Percentiles rank a stretch among this genome's conserved stretches.
Evolutionary conservation across 306 rosid genomes (phyloP).

Genomic region (Rosa lucieae): DNA sequence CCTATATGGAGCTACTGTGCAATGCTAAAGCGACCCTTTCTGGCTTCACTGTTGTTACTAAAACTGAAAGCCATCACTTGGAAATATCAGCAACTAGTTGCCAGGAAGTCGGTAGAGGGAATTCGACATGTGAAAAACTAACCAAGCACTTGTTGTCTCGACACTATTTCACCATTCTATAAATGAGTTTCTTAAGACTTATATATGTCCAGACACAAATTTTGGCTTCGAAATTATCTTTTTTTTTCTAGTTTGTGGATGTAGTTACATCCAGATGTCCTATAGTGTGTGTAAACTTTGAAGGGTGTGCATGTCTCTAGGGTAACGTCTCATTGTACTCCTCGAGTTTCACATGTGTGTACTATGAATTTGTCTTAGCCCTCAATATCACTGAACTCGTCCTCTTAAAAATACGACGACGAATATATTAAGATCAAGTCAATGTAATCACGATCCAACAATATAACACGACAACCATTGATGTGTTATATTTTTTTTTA

Average conservation of each 20-base stretch:
- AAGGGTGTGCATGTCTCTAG: neutral
- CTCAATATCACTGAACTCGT: neutral
- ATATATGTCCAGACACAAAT: neutral
- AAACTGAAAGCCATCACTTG: neutral
- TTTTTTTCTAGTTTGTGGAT: neutral
- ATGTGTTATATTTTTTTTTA: too few species aligned
- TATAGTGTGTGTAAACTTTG: neutral
- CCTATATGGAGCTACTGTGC: slow-evolving; percentile 3
- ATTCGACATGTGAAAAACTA: slow-evolving; percentile 6
- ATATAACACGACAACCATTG: too few species aligned
- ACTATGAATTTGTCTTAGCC: neutral
- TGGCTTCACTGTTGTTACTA: neutral
- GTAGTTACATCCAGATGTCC: neutral
- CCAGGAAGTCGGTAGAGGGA: slow-evolving; percentile 3
- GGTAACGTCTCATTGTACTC: neutral
- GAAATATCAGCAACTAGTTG: neutral
- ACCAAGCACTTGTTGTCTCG: neutral
- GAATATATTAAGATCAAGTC: too few species aligned
- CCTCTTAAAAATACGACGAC: too few species aligned
- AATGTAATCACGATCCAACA: too few species aligned
- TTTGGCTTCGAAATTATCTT: neutral
- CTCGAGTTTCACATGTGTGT: neutral
- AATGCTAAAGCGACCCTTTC: slow-evolving; percentile 5
- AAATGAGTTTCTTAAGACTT: slow-evolving; percentile 1
- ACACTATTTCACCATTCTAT: slow-evolving; percentile 6